phyloP scores from a whole-genome alignment of 345 rosid species.

The Syzygium grande region DNA sequence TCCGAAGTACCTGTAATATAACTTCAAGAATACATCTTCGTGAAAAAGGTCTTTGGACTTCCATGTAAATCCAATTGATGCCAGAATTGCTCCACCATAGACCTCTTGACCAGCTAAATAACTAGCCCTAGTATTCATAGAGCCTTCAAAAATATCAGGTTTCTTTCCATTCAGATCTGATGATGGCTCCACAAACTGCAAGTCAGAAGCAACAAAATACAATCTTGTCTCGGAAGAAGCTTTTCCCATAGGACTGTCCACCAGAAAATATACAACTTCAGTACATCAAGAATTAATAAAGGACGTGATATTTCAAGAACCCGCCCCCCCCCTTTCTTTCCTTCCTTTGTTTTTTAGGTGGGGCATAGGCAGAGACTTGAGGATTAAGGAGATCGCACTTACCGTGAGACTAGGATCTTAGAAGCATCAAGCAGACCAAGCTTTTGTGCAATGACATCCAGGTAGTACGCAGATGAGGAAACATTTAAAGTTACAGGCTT shows the following conservation, averaged over 20 bases:
- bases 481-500: slow-evolving; percentile 33
- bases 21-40: slow-evolving; percentile 53
- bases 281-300: background rate
- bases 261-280: slow-evolving; percentile 6
- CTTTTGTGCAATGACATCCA: slow-evolving; percentile 63
- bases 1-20: slow-evolving; percentile 60
- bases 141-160: slow-evolving; percentile 16
- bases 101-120: slow-evolving; percentile 60
- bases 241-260: slow-evolving; percentile 73
- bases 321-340: background rate
- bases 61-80: slow-evolving; percentile 83
- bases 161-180: slow-evolving; percentile 22
- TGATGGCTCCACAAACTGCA: slow-evolving; percentile 19
- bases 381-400: background rate
- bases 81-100: slow-evolving; percentile 78
- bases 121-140: slow-evolving; percentile 71
- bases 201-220: slow-evolving; percentile 49
- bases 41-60: slow-evolving; percentile 52
- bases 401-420: slow-evolving; percentile 75
- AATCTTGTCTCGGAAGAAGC: slow-evolving; percentile 78
- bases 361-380: background rate
- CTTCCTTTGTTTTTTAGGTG: background rate
- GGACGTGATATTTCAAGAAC: background rate
- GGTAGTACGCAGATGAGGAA: slow-evolving; percentile 41
- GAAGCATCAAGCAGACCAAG: slow-evolving; percentile 56